Percentiles rank a stretch among this genome's conserved stretches.
Conservation (phyloP, 148 eudicot species). For the Beta vulgaris region DNA sequence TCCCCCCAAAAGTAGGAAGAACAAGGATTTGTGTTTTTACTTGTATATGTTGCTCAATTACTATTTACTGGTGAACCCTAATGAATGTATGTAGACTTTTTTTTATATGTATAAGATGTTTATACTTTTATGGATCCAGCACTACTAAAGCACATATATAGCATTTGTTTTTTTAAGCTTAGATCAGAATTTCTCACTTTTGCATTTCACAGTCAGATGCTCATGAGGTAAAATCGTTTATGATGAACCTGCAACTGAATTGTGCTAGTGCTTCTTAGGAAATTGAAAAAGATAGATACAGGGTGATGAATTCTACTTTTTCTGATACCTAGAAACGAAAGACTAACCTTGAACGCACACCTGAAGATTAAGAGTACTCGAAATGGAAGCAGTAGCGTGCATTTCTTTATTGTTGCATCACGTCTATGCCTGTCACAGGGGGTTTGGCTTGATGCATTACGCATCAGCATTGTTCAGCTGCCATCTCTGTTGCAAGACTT, state of each 20-base stretch:
- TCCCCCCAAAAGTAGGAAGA: too few species aligned
- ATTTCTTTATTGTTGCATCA: neutral
- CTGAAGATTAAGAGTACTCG: neutral
- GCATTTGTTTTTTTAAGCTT: neutral
- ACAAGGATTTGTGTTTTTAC: neutral
- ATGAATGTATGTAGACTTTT: neutral
- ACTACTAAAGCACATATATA: neutral
- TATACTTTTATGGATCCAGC: neutral
- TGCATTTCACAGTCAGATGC: neutral
- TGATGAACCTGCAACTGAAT: neutral
- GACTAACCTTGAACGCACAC: neutral
- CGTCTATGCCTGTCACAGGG: too few species aligned
- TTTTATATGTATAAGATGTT: neutral
- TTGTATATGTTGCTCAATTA: neutral
- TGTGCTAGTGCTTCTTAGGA: neutral
- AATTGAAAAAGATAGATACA: neutral
- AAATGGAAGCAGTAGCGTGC: neutral
- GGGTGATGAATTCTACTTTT: neutral
- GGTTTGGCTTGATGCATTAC: too few species aligned
- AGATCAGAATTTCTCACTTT: neutral
- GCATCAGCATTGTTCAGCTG: neutral
- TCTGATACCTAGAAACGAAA: neutral
- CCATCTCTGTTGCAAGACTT: neutral
- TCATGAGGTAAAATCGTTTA: neutral
- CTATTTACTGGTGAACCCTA: neutral